phyloP scores from a whole-genome alignment of 2,329 filamentous ascomycete genomes.

The Scolecobasidium constrictum region DNA sequence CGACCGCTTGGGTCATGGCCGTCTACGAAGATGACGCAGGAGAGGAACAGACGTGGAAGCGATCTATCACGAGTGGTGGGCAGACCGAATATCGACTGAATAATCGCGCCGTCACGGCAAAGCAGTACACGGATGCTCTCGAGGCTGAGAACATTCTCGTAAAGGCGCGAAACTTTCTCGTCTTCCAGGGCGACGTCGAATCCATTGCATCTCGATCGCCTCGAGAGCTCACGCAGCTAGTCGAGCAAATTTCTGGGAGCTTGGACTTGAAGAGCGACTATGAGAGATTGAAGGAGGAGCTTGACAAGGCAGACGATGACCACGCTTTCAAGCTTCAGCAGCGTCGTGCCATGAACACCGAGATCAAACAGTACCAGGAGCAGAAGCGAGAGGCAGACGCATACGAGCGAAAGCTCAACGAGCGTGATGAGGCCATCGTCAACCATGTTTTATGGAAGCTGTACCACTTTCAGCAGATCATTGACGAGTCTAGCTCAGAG shows the following conservation, averaged over 20 bases:
- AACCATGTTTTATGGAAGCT: constrained; percentile 95
- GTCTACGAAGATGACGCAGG: constrained; percentile 97
- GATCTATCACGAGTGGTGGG: constrained; percentile 78
- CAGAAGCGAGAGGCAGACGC: constrained; percentile 93
- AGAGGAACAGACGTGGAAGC: constrained; percentile 92
- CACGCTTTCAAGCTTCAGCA: constrained; percentile 81
- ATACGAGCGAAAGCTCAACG: constrained; percentile 81
- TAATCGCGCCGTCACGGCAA: constrained; percentile 74
- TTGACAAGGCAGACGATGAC: constrained; percentile 78
- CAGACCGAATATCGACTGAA: constrained; percentile 97
- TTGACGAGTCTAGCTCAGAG: constrained; percentile 80
- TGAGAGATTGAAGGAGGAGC: constrained; percentile 75
- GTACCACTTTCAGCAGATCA: constrained; percentile 85
- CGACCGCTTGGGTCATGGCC: constrained; percentile 97
- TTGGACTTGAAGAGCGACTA: constrained; percentile 92
- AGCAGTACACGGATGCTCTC: constrained; percentile 85
- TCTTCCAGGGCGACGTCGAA: constrained; percentile 97
- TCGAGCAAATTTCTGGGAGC: constrained; percentile 96
- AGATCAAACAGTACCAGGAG: constrained; percentile 95
- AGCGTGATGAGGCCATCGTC: constrained; percentile 83
- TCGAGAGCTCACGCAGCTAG: constrained; percentile 82
- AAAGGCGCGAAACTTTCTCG: constrained; percentile 93
- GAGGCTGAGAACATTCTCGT: constrained; percentile 95
- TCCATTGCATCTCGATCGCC: constrained; percentile 92
- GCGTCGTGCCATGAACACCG: constrained; percentile 87